Evolutionary conservation across 345 rosid genomes (phyloP).

Genomic region (Alliaria petiolata): DNA sequence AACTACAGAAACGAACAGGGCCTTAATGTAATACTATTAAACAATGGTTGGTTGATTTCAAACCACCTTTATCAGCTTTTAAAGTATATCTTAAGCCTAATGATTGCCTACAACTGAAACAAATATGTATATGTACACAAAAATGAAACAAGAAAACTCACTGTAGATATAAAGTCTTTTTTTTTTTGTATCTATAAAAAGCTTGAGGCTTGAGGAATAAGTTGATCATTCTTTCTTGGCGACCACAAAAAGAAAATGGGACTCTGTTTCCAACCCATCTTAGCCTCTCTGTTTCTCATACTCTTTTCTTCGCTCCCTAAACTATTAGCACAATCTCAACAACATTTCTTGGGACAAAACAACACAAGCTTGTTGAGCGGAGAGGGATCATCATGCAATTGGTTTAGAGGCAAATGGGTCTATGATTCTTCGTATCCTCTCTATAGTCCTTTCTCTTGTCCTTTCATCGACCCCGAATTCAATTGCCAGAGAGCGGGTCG

Average conservation of each 20-base stretch:
- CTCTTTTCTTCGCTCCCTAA: constrained; percentile 15
- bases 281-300: constrained; percentile 28
- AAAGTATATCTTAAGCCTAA: constrained; percentile 26
- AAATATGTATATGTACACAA: not conserved
- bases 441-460: constrained; percentile 60
- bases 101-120: not conserved
- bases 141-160: not conserved
- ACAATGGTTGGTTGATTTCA: not conserved
- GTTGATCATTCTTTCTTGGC: constrained; percentile 23
- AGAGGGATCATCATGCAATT: constrained; percentile 39
- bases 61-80: not conserved
- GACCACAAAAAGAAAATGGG: constrained; percentile 17
- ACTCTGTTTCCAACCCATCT: constrained; percentile 19
- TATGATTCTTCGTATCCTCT: constrained; percentile 64
- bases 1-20: too few relatives aligned
- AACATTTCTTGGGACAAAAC: constrained; percentile 23
- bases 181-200: constrained; percentile 15
- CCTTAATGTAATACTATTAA: too few relatives aligned
- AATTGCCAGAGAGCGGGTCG: constrained; percentile 79
- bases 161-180: not conserved
- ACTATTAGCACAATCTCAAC: constrained; percentile 26
- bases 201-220: constrained; percentile 20
- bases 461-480: constrained; percentile 61
- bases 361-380: constrained; percentile 16
- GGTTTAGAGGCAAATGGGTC: constrained; percentile 71